Conservation (phyloP, 108 stramenopile species). For the Cylindrotheca fusiformis region DNA sequence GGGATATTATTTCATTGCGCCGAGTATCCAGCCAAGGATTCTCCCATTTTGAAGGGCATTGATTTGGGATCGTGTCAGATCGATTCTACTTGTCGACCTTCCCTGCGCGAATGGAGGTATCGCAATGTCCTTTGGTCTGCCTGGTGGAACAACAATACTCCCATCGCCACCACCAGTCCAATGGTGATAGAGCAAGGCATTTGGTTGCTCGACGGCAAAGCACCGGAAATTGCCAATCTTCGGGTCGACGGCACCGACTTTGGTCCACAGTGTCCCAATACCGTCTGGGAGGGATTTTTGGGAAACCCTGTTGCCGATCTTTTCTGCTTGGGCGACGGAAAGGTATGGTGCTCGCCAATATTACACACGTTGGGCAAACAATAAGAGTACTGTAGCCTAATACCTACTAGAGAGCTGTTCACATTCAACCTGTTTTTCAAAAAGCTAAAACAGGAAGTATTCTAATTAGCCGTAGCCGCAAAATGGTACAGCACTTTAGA, state of each 20-base stretch:
- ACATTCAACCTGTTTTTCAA: too few species aligned
- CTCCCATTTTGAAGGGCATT: background rate
- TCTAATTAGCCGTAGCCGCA: background rate
- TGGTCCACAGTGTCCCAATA: background rate
- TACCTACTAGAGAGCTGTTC: too few species aligned
- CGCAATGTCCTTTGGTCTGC: background rate
- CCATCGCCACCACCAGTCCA: background rate
- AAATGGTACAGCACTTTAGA: background rate
- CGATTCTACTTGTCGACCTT: background rate
- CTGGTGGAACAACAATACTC: background rate
- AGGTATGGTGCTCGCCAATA: background rate
- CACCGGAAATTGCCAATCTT: background rate
- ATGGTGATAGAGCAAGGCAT: background rate
- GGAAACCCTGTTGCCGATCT: background rate
- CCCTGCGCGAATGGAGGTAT: background rate
- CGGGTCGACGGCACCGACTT: background rate
- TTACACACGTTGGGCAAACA: too few species aligned
- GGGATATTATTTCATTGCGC: background rate
- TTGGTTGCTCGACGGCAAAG: background rate
- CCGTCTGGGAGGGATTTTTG: background rate
- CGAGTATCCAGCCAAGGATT: background rate
- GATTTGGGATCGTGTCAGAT: background rate
- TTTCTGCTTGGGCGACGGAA: background rate
- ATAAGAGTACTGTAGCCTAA: too few species aligned
- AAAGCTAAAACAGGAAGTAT: too few species aligned